Conservation (phyloP, 1,284 basidiomycete genomes). For the Trichosporon sp. region DNA sequence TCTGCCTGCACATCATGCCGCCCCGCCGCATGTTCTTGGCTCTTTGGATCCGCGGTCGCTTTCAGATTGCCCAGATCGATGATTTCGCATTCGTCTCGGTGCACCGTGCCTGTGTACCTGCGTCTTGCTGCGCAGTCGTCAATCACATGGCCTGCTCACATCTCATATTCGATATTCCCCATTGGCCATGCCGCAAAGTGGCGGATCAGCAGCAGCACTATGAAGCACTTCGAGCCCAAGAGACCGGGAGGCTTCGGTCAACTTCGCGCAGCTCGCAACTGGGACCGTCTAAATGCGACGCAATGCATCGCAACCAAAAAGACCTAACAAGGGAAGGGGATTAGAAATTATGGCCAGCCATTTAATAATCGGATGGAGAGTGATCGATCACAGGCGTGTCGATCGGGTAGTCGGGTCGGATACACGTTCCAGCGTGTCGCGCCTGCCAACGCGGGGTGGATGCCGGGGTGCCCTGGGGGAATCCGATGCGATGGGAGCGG, state of each 20-base stretch:
- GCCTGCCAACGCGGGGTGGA: constrained; percentile 2
- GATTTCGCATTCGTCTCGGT: background rate
- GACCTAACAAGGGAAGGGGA: constrained; percentile 1
- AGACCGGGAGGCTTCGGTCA: background rate
- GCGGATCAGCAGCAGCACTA: too few species aligned
- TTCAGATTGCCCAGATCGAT: background rate
- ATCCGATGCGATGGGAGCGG: background rate
- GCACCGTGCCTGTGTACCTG: background rate
- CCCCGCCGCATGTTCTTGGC: too few species aligned
- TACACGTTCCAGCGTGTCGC: constrained; percentile 4
- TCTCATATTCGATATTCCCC: background rate
- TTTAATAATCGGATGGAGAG: background rate
- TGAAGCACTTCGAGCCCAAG: too few species aligned
- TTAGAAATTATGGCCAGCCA: background rate
- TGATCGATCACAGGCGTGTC: too few species aligned
- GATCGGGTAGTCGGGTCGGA: background rate
- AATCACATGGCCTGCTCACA: background rate
- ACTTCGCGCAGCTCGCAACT: background rate
- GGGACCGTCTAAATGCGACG: background rate
- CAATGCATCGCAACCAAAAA: constrained; percentile 7
- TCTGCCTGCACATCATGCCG: too few species aligned
- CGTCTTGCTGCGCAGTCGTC: background rate
- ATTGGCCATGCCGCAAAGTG: background rate
- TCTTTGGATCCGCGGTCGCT: background rate
- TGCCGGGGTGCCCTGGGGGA: background rate